Evolutionary conservation across 352 stramenopile species (phyloP).

Genomic region (Phytophthora sansomeana): DNA sequence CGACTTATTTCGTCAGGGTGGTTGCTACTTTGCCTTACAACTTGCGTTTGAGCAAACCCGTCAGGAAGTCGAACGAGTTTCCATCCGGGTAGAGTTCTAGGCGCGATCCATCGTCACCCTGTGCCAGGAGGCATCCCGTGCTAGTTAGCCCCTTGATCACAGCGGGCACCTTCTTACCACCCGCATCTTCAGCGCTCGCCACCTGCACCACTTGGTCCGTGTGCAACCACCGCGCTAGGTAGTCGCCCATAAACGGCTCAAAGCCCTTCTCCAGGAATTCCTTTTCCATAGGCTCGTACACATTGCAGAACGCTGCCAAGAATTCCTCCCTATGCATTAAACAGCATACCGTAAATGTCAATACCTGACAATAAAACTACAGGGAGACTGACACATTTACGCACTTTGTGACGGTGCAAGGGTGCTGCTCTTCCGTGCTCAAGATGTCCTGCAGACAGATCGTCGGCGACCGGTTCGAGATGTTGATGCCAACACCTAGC

Average conservation of each 20-base stretch:
- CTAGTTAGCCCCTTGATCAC: conserved; percentile 83
- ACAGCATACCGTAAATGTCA: conserved; percentile 10
- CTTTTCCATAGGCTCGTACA: conserved; percentile 87
- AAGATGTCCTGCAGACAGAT: conserved; percentile 88
- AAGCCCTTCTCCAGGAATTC: conserved; percentile 86
- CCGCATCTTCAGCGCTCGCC: conserved; percentile 52
- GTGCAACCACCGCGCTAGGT: conserved; percentile 88
- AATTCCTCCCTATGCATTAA: conserved; percentile 73
- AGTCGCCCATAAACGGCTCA: conserved; percentile 85
- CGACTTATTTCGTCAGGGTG: conserved; percentile 7
- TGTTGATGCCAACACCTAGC: conserved; percentile 89
- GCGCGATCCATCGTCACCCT: conserved; percentile 59
- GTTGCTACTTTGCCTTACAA: conserved; percentile 40
- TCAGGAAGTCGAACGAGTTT: conserved; percentile 92
- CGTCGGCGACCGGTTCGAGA: conserved; percentile 89
- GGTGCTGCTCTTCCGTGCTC: conserved; percentile 50
- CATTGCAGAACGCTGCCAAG: conserved; percentile 89
- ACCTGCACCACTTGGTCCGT: conserved; percentile 87
- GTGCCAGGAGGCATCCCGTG: conserved; percentile 82
- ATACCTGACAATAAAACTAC: conserved; percentile 6
- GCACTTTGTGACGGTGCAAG: conserved; percentile 83
- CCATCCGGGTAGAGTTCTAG: conserved; percentile 91
- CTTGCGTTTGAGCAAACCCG: conserved; percentile 88
- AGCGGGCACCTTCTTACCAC: conserved; percentile 52
- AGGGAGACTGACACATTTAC: conserved; percentile 9